phyloP scores from a whole-genome alignment of 179 eudicot genomes.

The Spergularia azorica region DNA sequence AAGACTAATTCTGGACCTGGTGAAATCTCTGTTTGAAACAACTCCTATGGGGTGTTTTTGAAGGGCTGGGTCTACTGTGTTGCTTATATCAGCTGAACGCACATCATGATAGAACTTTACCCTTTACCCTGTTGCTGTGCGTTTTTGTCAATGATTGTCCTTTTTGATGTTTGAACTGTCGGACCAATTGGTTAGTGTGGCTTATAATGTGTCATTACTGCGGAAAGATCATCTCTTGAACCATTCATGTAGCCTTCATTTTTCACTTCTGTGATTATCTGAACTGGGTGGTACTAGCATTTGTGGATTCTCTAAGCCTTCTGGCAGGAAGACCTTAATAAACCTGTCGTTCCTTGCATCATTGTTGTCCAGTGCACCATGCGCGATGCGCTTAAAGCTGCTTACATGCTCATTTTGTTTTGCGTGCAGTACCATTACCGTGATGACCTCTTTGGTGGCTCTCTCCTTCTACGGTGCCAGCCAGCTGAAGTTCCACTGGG shows the following conservation, averaged over 20 bases:
- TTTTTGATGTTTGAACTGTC: background rate
- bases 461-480: conserved; percentile 96
- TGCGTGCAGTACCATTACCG: conserved; percentile 77
- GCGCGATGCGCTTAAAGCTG: background rate
- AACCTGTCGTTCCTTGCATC: background rate
- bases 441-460: conserved; percentile 95
- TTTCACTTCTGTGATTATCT: no score
- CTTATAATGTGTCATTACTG: background rate
- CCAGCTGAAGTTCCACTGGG: conserved; percentile 96
- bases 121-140: background rate
- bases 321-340: background rate
- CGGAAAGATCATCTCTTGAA: background rate
- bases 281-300: background rate
- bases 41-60: no score
- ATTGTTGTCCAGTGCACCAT: background rate
- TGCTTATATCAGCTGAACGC: no score
- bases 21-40: no score
- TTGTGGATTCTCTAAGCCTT: background rate
- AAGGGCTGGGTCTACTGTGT: no score
- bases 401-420: conserved; percentile 7
- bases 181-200: background rate
- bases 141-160: background rate
- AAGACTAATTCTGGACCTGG: no score
- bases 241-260: background rate
- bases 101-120: no score